These are phyloP conservation scores for Angophora floribunda DNA, from an alignment of 345 rosid genomes.

Conservation along the genomic window DNA sequence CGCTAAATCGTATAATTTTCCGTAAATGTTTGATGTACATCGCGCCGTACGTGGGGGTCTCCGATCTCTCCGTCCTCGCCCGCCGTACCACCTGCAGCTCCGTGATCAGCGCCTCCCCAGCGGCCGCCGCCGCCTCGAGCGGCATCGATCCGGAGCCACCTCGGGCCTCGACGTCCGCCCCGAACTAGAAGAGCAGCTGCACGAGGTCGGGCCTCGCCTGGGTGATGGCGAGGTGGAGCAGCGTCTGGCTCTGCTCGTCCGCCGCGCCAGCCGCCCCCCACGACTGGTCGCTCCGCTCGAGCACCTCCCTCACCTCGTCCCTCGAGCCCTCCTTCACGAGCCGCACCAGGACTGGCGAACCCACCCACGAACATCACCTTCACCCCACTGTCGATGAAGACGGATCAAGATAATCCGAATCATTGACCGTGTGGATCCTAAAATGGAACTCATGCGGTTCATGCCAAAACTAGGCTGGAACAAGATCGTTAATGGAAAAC, in stretches of 20 bases:
- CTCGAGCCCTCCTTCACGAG: conserved; percentile 36
- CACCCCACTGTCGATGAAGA: conserved; percentile 35
- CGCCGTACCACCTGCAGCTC: conserved; percentile 41
- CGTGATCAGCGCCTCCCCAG: conserved; percentile 41
- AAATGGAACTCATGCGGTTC: not conserved
- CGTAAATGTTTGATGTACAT: not conserved
- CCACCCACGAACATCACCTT: conserved; percentile 50
- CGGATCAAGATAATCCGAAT: too few species aligned
- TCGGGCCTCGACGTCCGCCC: conserved; percentile 28
- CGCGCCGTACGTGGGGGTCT: conserved; percentile 31
- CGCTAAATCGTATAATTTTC: not conserved
- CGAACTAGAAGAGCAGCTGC: conserved; percentile 50
- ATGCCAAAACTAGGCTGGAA: not conserved
- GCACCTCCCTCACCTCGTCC: conserved; percentile 47
- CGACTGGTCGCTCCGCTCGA: conserved; percentile 34
- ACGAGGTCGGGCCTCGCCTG: conserved; percentile 47
- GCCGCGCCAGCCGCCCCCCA: conserved; percentile 32
- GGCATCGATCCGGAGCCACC: conserved; percentile 26
- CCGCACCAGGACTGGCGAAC: conserved; percentile 30
- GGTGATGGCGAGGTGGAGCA: conserved; percentile 46
- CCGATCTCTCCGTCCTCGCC: conserved; percentile 35
- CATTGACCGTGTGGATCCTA: not conserved
- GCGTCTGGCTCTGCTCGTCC: conserved; percentile 26
- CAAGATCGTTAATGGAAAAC: too few species aligned
- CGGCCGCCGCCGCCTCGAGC: conserved; percentile 33